These are phyloP conservation scores for Trypanosoma theileri DNA, from an alignment of 208 protist species.

Conservation along the genomic window DNA sequence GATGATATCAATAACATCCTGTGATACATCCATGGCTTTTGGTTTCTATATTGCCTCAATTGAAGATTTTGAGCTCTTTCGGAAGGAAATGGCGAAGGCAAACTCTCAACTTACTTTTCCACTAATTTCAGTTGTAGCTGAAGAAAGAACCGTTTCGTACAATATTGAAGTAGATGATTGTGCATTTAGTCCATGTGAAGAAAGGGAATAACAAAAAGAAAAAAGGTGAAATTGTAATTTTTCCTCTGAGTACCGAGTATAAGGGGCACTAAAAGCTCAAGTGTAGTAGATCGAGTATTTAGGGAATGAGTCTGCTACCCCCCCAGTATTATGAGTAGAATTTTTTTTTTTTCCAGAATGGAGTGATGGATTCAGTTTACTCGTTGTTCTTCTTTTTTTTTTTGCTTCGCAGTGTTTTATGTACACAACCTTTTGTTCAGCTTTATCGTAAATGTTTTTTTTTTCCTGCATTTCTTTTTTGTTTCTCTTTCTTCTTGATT, in stretches of 20 bases:
- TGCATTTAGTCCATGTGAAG: not conserved
- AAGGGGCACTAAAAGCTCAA: too few relatives aligned
- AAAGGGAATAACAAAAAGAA: not conserved
- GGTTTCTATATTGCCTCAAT: constrained; percentile 59
- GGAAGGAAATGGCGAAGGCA: constrained; percentile 31
- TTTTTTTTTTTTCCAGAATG: too few relatives aligned
- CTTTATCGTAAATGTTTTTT: too few relatives aligned
- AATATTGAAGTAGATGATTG: not conserved
- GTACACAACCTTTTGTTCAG: too few relatives aligned
- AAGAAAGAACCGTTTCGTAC: not conserved
- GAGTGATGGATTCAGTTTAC: too few relatives aligned
- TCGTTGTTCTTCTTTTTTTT: too few relatives aligned
- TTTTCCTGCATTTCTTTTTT: not conserved
- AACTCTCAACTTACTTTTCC: constrained; percentile 50
- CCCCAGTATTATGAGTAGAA: too few relatives aligned
- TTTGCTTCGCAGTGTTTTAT: too few relatives aligned
- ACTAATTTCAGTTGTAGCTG: constrained; percentile 33
- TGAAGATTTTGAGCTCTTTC: constrained; percentile 41
- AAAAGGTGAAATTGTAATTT: not conserved
- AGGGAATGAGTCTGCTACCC: too few relatives aligned
- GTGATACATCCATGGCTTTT: constrained; percentile 58
- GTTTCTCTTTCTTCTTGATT: constrained; percentile 5
- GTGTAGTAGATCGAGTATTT: too few relatives aligned
- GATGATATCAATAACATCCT: constrained; percentile 6
- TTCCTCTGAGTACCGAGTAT: too few relatives aligned